Evolutionary conservation across 169 alveolate species (phyloP), one percentile per base, ranked within the genome.

Genomic region (Plasmodium fragile): DNA sequence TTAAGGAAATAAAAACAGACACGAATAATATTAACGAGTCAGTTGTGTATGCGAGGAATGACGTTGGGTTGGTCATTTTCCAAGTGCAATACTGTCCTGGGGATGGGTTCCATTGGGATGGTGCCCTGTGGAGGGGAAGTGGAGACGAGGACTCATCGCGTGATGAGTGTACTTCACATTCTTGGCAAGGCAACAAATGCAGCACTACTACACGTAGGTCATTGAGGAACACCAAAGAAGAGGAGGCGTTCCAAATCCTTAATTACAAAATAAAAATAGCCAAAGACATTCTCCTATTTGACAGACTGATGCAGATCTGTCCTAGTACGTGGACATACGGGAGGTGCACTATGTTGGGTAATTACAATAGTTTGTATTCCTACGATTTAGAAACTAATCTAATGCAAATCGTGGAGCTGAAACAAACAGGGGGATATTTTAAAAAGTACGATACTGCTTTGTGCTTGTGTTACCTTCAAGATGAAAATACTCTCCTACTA

Each of bases 11-110:
- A 13, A 96, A 81, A 84, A 8, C 92, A 3, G 96, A 93, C 72
- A 92, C 70, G 4, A 95, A 92, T 39, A 82, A 92, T 85, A 75
- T 83, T 28, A 85, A 81, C 34, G 70, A 92, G 30, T 36, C 96
- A 11, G 77, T 95, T 13, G 59, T 96, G 0, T 96, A 96, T 80
- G 95, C 97, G 2, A 81, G 97, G 49, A 96, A 94, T 83, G 91
- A 81, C 43, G 32, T 89, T 4, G 97, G 97, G 4, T 34, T 96
- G 13, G 92, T 83, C 18, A 73, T 96, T 11, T 94, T 93, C 59
- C 30, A 45, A 0, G 45, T 91, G 28, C 71, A 53, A 1, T 59
- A 75, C 59, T 34, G 16, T 28, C 36, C 75, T 1, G 36, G 75
- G 75, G 75, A 18, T 16, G 16, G 0, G n/a, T 65, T 65, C n/a